Conservation (phyloP, 1,139 yeast genomes). For the Candida buenavistaensis region DNA sequence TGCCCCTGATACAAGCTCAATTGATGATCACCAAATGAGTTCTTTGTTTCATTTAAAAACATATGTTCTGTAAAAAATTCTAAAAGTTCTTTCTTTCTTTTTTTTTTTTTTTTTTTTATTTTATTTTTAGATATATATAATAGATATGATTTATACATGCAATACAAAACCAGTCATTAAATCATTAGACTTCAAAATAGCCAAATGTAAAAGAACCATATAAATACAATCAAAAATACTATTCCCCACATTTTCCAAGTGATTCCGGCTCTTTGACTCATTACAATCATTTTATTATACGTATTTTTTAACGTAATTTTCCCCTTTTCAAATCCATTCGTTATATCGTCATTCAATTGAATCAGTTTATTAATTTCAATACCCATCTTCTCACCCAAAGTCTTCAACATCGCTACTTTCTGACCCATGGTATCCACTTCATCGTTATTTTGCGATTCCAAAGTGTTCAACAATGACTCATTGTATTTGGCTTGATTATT, state of each 20-base stretch:
- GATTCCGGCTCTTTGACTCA: conserved; percentile 83
- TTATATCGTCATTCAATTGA: conserved; percentile 57
- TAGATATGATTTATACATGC: background rate
- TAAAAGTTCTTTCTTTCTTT: no score
- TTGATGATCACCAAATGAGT: conserved; percentile 1
- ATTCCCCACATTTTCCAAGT: conserved; percentile 77
- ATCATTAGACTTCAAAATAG: no score
- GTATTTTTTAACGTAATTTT: conserved; percentile 59
- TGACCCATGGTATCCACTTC: conserved; percentile 69
- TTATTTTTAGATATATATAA: no score
- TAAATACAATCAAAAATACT: conserved; percentile 59
- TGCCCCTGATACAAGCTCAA: background rate
- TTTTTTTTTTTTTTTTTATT: no score
- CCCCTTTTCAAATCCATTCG: conserved; percentile 45
- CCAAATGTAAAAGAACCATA: conserved; percentile 88
- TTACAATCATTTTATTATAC: conserved; percentile 68
- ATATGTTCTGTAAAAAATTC: conserved; percentile 7
- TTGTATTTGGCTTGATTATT: conserved; percentile 39
- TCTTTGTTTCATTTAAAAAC: conserved; percentile 10
- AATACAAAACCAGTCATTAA: background rate
- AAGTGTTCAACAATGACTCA: conserved; percentile 61
- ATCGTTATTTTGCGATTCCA: conserved; percentile 84
- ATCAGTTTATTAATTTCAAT: conserved; percentile 78
- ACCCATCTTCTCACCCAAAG: conserved; percentile 75
- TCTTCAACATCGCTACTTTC: conserved; percentile 70